Evolutionary conservation across 2,329 filamentous ascomycete genomes (phyloP), one percentile per base, ranked within the genome.

Genomic region (Neofusicoccum cordaticola): DNA sequence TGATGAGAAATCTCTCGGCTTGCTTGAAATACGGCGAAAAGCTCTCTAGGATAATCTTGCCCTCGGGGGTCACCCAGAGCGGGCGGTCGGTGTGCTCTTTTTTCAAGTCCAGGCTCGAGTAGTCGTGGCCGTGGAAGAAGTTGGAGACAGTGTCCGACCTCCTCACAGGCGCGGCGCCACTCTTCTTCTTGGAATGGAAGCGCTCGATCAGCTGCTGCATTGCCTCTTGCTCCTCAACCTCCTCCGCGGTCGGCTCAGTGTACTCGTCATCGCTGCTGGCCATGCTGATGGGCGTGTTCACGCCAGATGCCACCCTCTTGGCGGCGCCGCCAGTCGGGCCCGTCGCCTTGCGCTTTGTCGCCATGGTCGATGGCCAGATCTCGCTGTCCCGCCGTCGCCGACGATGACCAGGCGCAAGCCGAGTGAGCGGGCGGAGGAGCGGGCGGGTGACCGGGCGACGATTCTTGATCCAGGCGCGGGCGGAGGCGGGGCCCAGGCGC

Each of bases 1-100:
- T 97, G 71, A 96, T 97, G 66, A 99, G 83, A 75, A 99, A 97
- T 75, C 97, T 93, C 74, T 97, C 93, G 0, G 92, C 94, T 72
- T 93, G 90, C 65, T 90, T 86, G 65, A 94, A 93, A 64, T 95
- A 83, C 2, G 93, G 91, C 61, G 91, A 94, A 80, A 97, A 98
- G 71, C 93, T 96, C 82, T 99, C 94, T 48, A 98, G 83, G 35
- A 96, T 95, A 73, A 98, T 95, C 68, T 90, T 88, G 41, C 91
- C 93, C 52, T 89, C 83, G 2, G 93, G 91, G 75, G 97, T 93
- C 70, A 99, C 95, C 92, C 93, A 98, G 66, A 98, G 84, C 15
- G 95, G 95, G 15, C 95, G 89, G 73, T 93, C 92, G 68, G 89
- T 87, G 80, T 96, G 93, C 76, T 98, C 94, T 3, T 90, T 87